Conservation (phyloP, 2,329 filamentous ascomycete species). For the Fusarium secorum region DNA sequence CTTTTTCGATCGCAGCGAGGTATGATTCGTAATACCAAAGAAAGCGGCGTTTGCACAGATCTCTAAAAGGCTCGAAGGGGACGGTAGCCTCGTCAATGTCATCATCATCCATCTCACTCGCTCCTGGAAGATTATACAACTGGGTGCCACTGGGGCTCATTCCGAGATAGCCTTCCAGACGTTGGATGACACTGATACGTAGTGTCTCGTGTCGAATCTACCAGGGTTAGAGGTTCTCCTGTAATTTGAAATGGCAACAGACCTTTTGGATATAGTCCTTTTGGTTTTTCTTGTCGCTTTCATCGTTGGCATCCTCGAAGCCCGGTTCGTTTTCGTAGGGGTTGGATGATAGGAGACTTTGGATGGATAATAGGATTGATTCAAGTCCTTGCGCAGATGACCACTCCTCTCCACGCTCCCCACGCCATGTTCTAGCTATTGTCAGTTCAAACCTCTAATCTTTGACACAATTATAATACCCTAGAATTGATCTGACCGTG, state of each 20-base stretch:
- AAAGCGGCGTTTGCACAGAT: conserved; percentile 89
- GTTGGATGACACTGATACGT: conserved; percentile 83
- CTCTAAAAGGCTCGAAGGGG: conserved; percentile 85
- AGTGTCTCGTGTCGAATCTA: conserved; percentile 92
- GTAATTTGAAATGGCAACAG: conserved; percentile 4
- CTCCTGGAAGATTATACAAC: conserved; percentile 27
- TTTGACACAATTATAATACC: conserved; percentile 59
- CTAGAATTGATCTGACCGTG: conserved; percentile 78
- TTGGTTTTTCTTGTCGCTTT: conserved; percentile 76
- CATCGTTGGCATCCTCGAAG: conserved; percentile 77
- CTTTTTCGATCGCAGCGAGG: conserved; percentile 72
- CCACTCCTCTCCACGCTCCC: conserved; percentile 92
- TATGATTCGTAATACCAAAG: conserved; percentile 97
- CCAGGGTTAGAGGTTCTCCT: conserved; percentile 12
- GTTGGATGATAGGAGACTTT: conserved; percentile 92
- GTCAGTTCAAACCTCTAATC: conserved; percentile 16
- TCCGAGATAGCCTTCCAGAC: conserved; percentile 80
- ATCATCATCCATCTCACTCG: conserved; percentile 55
- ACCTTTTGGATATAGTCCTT: conserved; percentile 82
- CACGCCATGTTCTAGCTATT: conserved; percentile 84
- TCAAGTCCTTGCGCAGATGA: conserved; percentile 95
- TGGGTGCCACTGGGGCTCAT: conserved; percentile 63
- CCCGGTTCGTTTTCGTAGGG: conserved; percentile 97
- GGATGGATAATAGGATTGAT: conserved; percentile 92
- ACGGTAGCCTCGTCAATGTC: conserved; percentile 63